Evolutionary conservation across 106 monocot genomes (phyloP).

Genomic region (Amphibolis antarctica): DNA sequence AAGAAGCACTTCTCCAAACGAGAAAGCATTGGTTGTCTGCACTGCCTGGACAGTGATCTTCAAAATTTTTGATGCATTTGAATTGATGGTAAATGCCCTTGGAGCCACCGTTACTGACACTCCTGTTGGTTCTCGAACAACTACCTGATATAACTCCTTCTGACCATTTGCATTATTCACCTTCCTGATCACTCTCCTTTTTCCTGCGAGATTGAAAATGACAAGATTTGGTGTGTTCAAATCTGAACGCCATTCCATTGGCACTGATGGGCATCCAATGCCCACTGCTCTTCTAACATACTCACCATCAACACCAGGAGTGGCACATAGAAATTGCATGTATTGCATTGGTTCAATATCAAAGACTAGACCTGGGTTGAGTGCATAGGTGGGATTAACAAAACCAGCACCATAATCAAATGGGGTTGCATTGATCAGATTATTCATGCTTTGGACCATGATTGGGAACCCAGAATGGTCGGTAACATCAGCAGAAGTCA

Average conservation of each 20-base stretch:
- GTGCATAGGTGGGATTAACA: conserved; percentile 41
- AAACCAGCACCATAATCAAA: conserved; percentile 59
- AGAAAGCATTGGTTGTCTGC: conserved; percentile 23
- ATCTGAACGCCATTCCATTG: conserved; percentile 45
- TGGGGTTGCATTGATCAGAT: conserved; percentile 29
- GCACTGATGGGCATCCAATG: conserved; percentile 27
- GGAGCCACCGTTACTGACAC: conserved; percentile 43
- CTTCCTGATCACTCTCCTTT: conserved; percentile 38
- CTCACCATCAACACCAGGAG: conserved; percentile 44
- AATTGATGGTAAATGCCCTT: conserved; percentile 23
- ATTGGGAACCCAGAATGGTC: conserved; percentile 23
- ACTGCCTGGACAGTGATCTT: conserved; percentile 33
- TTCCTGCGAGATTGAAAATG: conserved; percentile 41
- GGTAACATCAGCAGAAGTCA: conserved; percentile 36
- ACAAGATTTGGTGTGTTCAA: conserved; percentile 59
- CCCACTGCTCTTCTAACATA: conserved; percentile 44
- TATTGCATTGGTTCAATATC: conserved; percentile 38
- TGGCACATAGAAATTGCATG: conserved; percentile 54
- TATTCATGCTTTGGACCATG: conserved; percentile 9
- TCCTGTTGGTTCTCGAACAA: conserved; percentile 36
- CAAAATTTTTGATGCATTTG: conserved; percentile 22
- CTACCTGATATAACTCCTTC: conserved; percentile 38
- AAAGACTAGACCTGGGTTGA: conserved; percentile 59
- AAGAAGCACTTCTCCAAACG: conserved; percentile 51
- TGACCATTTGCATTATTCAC: conserved; percentile 35